These are phyloP conservation scores for Mrakia gelida DNA, from an alignment of 768 basidiomycete species.

Conservation along the genomic window DNA sequence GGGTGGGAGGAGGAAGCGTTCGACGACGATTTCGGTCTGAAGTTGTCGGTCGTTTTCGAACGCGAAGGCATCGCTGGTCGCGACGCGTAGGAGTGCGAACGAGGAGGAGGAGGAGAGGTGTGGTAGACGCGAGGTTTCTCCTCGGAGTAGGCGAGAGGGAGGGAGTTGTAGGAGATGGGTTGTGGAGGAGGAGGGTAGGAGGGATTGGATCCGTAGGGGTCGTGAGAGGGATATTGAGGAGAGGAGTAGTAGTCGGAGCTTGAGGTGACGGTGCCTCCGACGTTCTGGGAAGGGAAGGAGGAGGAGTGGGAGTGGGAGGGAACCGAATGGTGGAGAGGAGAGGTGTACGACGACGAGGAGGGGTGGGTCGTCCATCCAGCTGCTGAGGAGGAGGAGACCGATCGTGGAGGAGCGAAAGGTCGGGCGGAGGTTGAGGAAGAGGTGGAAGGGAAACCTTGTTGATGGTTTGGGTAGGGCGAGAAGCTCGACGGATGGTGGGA, in stretches of 20 bases:
- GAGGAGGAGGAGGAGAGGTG: background rate
- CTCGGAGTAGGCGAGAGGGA: background rate
- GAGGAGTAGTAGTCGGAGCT: conserved; percentile 1
- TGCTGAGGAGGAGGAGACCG: background rate
- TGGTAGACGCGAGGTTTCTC: background rate
- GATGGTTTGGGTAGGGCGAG: background rate
- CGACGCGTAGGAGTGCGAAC: background rate
- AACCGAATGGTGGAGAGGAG: background rate
- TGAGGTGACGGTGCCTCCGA: background rate
- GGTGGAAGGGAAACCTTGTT: background rate
- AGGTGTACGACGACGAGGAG: background rate
- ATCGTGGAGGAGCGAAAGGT: background rate
- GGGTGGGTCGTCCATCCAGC: background rate
- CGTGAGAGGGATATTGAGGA: background rate
- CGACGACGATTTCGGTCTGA: background rate
- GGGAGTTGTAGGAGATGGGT: background rate
- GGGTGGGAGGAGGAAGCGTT: background rate
- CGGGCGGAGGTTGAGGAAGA: background rate
- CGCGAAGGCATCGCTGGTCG: background rate
- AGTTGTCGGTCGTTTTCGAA: background rate
- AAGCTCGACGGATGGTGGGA: background rate
- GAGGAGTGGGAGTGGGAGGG: background rate
- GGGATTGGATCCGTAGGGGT: background rate
- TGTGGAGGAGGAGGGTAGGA: background rate
- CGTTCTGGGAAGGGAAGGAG: background rate